Percentiles rank a stretch among this genome's conserved stretches.
phyloP scores from a whole-genome alignment of 2,329 filamentous ascomycete genomes.

The Fusarium protoensiforme region DNA sequence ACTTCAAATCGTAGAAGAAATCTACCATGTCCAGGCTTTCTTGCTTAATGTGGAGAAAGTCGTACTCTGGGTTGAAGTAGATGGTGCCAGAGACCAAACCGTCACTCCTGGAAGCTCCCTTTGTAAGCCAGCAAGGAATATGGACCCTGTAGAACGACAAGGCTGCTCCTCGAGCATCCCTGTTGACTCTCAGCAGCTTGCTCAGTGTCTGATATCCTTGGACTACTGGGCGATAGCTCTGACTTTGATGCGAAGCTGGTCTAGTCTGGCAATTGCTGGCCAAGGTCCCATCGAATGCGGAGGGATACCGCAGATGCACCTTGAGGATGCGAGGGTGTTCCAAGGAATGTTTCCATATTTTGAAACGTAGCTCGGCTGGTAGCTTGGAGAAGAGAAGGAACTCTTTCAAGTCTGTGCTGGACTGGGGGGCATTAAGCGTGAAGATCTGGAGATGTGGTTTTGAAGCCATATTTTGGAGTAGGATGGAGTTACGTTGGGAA shows the following conservation, averaged over 20 bases:
- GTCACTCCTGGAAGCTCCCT: neutral
- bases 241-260: neutral
- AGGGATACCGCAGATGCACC: neutral
- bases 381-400: neutral
- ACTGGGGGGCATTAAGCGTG: neutral
- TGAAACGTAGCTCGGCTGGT: neutral
- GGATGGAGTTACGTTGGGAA: neutral
- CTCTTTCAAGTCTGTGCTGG: neutral
- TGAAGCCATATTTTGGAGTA: neutral
- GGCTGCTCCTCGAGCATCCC: neutral
- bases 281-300: neutral
- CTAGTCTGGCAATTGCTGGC: neutral
- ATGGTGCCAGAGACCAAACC: neutral
- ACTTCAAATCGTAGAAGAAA: neutral
- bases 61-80: neutral
- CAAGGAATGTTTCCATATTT: neutral
- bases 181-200: neutral
- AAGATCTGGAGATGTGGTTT: neutral
- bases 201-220: neutral
- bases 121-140: neutral
- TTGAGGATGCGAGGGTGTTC: neutral
- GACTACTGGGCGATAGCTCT: neutral
- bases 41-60: neutral
- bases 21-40: neutral
- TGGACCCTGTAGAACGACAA: neutral